Base-by-base conservation (phyloP, 139 green algal genomes). In the Chlorella vulgaris region DNA sequence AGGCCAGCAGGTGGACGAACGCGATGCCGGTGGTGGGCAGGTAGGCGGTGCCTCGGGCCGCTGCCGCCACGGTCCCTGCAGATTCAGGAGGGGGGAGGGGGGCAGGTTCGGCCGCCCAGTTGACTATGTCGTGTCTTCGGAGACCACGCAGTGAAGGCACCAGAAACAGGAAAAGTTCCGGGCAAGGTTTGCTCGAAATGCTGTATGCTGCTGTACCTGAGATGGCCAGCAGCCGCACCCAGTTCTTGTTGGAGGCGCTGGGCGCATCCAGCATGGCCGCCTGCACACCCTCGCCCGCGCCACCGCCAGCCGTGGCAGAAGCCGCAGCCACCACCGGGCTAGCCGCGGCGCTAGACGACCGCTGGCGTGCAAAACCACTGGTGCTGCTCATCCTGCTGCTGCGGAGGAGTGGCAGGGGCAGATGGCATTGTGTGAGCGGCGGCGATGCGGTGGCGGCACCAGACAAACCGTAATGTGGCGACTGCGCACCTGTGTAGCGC, bases 1-100 rank as follows among this genome's bases (percentile, higher is more conserved):
- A 90, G 7, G 79, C 69, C 26, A 89, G 6, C 61, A 92, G 60
- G 78, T 92, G 88, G 19, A 90, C 70, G 50, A 90, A 89, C 0
- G 61, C 62, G 8, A 83, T 28, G 1, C 40, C 77, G 3, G 68
- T 69, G 8, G 70, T 42, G 1, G 84, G 76, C 28, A 88, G 71
- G 53, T 77, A 74, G 7, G 42, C 40, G 29, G 84, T 76, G 10
- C 73, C 62, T 8, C 80, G 76, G 4, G 71, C 50, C 13, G 62
- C 76, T 0, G 47, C 74, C 5, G 70, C 67, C 19, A 76, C 47
- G 22, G 86, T 85, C 28, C 66, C 74, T 51, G 74, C 51, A 21
- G 70, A 65, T 8, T 28, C 15, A 31, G 18, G 18, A n/a, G 55
- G 28, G 47, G 47, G 47, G 15, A 58, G 10, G 47, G 47, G 18